Base-by-base conservation (phyloP, 192 early-diverging fungal genomes). In the Diversispora epigaea region DNA sequence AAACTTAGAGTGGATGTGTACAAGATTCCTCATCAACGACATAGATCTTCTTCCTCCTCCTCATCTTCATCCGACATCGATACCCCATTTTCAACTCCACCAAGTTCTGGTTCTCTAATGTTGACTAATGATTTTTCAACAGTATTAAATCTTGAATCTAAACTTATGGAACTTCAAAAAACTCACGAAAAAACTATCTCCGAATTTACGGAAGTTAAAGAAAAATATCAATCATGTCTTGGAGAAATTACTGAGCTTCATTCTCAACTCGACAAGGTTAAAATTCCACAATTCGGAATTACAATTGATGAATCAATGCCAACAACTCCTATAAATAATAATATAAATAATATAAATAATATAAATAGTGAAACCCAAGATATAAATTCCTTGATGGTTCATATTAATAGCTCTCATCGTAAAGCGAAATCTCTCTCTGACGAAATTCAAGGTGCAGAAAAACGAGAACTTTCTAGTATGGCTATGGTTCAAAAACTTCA, bases 401-500 rank as follows among this genome's bases (percentile, higher is more conserved):
- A 14, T 10, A 32, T 14, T 22, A 2, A 45, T 41, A 10, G 43
- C 11, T 47, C 50, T 19, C 73, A 65, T 75, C 54, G 70, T 45
- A 75, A 65, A 65, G 61, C 73, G 25, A 75, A 62, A 65, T 75
- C 61, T 11, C 49, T 75, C 44, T 75, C 73, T 63, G 49, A 44
- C 47, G 73, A 75, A 61, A 75, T 75, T 44, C 40, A 75, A 65
- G 73, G 73, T 44, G 47, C 61, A 4, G 73, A 75, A 21, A 75
- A 65, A 65, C 19, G 25, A 43, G 73, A 75, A 44, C 61, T 65
- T 50, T 41, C 62, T 39, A 65, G 61, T 65, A 12, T 49, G 8
- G 60, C 62, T 12, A 75, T 75, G 40, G 47, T 75, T 75, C 73
- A 75, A 65, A 75, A 75, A 62, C 39, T 75, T 21, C 61, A 75